Base-by-base conservation (phyloP, 2,329 filamentous ascomycete species). In the Ophiosphaerella korrae region DNA sequence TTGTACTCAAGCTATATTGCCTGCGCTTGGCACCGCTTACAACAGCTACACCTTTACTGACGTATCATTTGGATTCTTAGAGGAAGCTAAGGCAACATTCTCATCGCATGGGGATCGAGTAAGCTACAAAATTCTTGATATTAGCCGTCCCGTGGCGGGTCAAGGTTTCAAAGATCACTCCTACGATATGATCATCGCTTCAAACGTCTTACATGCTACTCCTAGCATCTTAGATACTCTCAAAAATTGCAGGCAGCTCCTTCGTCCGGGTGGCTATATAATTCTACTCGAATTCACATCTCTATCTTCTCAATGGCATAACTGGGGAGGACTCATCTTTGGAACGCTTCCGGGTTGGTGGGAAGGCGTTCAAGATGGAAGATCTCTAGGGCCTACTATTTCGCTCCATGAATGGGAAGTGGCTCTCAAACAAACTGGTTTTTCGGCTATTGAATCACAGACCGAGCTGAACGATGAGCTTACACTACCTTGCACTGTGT, bases 281-380 rank as follows among this genome's bases (percentile, higher is more conserved):
- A 24, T 81, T 54, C 67, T 47, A 60, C 66, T 67, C 2, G 56
- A 66, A 14, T 55, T 42, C 23, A 53, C 52, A 2, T 18, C 18
- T 18, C 18, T 18, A 18, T 18, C 18, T 3, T 18, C 18, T 18
- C 3, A 39, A 42, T n/a, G 51, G 56, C 7, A 31, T 48, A 3
- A 50, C 48, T n/a, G 35, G 42, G 0, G 3, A 7, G n/a, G 36
- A 34, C 13, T 23, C 33, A 37, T 76, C 13, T 48, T 55, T 32
- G 71, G 71, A 1, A 50, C 62, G 2, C 50, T 78, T 0, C 64
- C 72, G 8, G 75, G 74, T 0, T 79, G 75, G 75, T 79, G 75
- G 75, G 40, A 67, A 2, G 57, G 55, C 2, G 26, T 13, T 1
- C 45, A 47, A 2, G 3, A 66, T 45, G 38, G 46, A 60, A 23